These are phyloP conservation scores for Ustilago loliicola DNA, from an alignment of 1,284 basidiomycete genomes.

Conservation along the genomic window DNA sequence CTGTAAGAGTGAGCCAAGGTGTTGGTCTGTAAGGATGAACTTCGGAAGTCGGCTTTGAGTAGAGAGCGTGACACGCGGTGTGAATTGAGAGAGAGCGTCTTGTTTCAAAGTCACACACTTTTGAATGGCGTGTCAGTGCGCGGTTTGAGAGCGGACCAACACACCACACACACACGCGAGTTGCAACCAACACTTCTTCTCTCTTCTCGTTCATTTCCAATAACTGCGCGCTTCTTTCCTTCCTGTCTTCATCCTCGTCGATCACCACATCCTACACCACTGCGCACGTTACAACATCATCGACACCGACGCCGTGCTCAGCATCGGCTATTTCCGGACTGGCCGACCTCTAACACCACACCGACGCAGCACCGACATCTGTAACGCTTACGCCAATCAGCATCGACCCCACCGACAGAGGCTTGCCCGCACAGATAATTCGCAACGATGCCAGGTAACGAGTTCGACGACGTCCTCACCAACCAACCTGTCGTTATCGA, in stretches of 20 bases:
- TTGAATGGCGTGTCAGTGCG: constrained; percentile 4
- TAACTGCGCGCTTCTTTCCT: neutral
- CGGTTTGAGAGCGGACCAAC: constrained; percentile 2
- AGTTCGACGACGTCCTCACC: constrained; percentile 70
- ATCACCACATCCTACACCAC: neutral
- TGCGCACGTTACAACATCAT: neutral
- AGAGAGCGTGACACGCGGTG: constrained; percentile 1
- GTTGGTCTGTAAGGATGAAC: neutral
- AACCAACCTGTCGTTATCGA: constrained; percentile 71
- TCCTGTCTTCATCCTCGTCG: neutral
- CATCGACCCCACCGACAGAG: too few relatives aligned
- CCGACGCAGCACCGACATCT: neutral
- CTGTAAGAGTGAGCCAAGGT: neutral
- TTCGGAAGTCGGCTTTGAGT: constrained; percentile 11
- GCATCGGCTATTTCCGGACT: too few relatives aligned
- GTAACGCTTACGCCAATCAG: neutral
- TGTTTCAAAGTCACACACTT: neutral
- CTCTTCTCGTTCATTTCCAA: neutral
- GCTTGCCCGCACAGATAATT: too few relatives aligned
- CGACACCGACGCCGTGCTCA: neutral
- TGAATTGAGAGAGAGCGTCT: neutral
- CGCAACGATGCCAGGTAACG: constrained; percentile 48
- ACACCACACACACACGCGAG: constrained; percentile 11
- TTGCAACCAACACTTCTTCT: constrained; percentile 24
- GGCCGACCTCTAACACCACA: too few relatives aligned